Evolutionary conservation across 2,329 filamentous ascomycete genomes (phyloP).

Genomic region (Coniochaeta pulveracea): DNA sequence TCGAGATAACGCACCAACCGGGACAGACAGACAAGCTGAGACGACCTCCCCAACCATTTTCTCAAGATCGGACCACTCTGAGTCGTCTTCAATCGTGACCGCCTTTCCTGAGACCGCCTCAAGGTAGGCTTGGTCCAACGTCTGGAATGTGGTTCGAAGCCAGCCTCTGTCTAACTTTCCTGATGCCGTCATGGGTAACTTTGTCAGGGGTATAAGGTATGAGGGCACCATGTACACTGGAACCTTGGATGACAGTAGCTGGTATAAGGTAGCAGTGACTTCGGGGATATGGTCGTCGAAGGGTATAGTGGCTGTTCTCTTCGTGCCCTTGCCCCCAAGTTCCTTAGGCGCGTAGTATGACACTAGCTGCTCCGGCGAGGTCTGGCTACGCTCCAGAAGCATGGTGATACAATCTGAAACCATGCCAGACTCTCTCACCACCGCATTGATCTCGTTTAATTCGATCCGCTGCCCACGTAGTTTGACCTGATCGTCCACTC

Average conservation of each 20-base stretch:
- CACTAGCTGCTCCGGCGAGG: conserved; percentile 42
- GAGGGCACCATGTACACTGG: conserved; percentile 73
- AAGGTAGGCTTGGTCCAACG: conserved; percentile 33
- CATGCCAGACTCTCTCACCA: conserved; percentile 37
- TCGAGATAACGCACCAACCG: conserved; percentile 35
- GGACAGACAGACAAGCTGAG: conserved; percentile 34
- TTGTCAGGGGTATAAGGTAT: conserved; percentile 56
- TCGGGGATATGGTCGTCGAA: conserved; percentile 17
- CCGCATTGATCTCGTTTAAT: conserved; percentile 60
- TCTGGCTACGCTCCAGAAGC: conserved; percentile 31
- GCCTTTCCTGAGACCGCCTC: conserved; percentile 15
- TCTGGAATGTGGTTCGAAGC: conserved; percentile 36
- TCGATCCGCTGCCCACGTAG: conserved; percentile 73
- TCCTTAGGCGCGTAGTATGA: conserved; percentile 53
- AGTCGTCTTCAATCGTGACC: conserved; percentile 18
- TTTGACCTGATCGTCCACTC: conserved; percentile 72
- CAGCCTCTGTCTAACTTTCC: conserved; percentile 59
- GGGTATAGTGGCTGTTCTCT: conserved; percentile 24
- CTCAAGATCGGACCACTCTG: conserved; percentile 45
- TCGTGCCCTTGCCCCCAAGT: conserved; percentile 7
- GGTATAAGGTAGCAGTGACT: conserved; percentile 36
- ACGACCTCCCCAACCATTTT: conserved; percentile 41
- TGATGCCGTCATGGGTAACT: conserved; percentile 60
- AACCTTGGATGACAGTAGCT: conserved; percentile 41
- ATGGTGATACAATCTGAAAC: conserved; percentile 56